Conservation (phyloP, 2,329 filamentous ascomycete species). For the Fusarium chuoi region DNA sequence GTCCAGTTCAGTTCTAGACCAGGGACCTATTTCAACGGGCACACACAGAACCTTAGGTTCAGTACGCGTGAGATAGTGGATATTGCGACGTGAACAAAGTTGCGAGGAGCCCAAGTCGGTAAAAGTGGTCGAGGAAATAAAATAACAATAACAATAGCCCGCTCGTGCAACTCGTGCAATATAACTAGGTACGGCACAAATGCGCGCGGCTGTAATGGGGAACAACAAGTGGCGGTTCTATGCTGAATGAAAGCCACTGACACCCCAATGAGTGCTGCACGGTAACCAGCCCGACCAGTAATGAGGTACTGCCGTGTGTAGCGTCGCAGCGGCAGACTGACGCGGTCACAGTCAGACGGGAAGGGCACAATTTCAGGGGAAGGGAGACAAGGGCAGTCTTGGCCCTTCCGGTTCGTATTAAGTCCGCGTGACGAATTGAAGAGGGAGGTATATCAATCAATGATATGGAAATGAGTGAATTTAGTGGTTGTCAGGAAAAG, state of each 20-base stretch:
- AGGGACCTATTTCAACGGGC: slow-evolving; percentile 11
- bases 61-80: slow-evolving; percentile 9
- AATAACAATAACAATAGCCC: slow-evolving; percentile 4
- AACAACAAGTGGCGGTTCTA: slow-evolving; percentile 24
- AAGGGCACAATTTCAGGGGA: slow-evolving; percentile 29
- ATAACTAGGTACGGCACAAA: slow-evolving; percentile 21
- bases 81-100: slow-evolving; percentile 6
- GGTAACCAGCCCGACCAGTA: slow-evolving; percentile 32
- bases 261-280: slow-evolving; percentile 2
- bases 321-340: slow-evolving; percentile 26
- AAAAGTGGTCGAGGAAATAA: neutral
- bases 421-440: slow-evolving; percentile 5
- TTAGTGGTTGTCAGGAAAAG: neutral
- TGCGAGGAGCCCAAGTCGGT: neutral
- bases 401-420: slow-evolving; percentile 6
- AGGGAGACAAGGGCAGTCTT: slow-evolving; percentile 29
- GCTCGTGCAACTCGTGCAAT: slow-evolving; percentile 3
- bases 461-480: slow-evolving; percentile 4
- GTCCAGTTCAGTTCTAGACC: slow-evolving; percentile 23
- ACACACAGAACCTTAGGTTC: neutral
- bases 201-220: slow-evolving; percentile 26
- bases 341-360: slow-evolving; percentile 35
- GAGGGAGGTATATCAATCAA: slow-evolving; percentile 20
- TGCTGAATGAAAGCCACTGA: slow-evolving; percentile 17
- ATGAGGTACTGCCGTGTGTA: slow-evolving; percentile 13